phyloP scores from a whole-genome alignment of 345 rosid genomes.

The Populus ilicifolia region DNA sequence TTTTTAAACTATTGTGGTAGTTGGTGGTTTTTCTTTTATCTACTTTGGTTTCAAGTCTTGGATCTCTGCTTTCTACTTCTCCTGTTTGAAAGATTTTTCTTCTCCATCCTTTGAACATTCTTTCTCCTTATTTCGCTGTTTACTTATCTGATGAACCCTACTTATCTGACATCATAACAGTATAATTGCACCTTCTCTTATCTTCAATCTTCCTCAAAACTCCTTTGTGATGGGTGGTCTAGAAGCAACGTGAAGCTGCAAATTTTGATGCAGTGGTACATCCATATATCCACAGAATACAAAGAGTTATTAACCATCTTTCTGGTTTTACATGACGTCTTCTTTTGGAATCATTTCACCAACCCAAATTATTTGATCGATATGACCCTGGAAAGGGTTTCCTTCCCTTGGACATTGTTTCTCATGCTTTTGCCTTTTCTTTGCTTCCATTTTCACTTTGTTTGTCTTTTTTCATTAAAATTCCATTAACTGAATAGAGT shows the following conservation, averaged over 20 bases:
- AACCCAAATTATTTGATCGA: too few relatives aligned
- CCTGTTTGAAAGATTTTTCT: not conserved
- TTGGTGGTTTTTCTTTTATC: too few relatives aligned
- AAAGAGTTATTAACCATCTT: not conserved
- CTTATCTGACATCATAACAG: not conserved
- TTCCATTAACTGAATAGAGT: not conserved
- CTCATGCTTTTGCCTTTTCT: not conserved
- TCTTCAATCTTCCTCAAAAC: not conserved
- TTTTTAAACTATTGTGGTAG: too few relatives aligned
- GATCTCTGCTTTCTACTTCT: not conserved
- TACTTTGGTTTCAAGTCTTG: not conserved
- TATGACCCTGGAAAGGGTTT: not conserved
- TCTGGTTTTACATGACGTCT: not conserved
- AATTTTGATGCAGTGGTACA: too few relatives aligned
- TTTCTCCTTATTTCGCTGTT: not conserved
- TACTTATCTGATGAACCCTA: not conserved
- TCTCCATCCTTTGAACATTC: not conserved
- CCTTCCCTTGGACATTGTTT: not conserved
- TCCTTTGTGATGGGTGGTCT: not conserved
- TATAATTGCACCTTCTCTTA: not conserved
- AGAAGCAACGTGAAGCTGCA: not conserved
- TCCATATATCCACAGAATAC: not conserved
- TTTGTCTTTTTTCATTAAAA: not conserved
- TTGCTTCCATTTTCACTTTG: not conserved
- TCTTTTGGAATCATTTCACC: not conserved